Evolutionary conservation across 192 early-diverging fungal species (phyloP).

Genomic region (Martensiomyces pterosporus): DNA sequence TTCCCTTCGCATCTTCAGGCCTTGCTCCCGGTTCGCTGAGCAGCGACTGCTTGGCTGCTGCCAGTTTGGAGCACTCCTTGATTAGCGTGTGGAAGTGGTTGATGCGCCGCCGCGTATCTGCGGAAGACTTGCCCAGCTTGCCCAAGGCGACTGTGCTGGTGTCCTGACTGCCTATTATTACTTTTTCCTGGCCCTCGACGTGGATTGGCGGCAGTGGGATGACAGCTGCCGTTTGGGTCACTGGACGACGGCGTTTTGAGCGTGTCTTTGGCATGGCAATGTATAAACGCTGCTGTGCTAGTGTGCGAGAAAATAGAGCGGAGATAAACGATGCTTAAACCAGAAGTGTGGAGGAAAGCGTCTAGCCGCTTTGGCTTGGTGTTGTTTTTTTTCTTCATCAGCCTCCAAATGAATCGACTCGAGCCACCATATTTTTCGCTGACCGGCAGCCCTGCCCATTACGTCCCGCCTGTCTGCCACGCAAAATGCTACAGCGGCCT

Average conservation of each 20-base stretch:
- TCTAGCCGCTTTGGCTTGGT: too few relatives aligned
- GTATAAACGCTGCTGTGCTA: neutral
- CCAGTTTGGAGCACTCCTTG: slow-evolving; percentile 63
- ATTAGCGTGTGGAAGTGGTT: slow-evolving; percentile 76
- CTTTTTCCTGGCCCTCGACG: slow-evolving; percentile 20
- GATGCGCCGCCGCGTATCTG: slow-evolving; percentile 66
- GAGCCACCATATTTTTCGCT: too few relatives aligned
- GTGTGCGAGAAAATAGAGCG: neutral
- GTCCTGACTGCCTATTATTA: slow-evolving; percentile 8
- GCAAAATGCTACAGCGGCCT: too few relatives aligned
- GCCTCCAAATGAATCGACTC: too few relatives aligned
- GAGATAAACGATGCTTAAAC: neutral
- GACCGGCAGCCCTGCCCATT: too few relatives aligned
- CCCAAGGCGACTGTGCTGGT: slow-evolving; percentile 9
- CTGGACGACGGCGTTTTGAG: slow-evolving; percentile 21
- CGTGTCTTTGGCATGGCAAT: slow-evolving; percentile 31
- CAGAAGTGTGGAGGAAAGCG: too few relatives aligned
- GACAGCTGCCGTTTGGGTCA: slow-evolving; percentile 4
- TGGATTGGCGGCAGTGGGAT: slow-evolving; percentile 35
- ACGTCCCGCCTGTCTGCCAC: too few relatives aligned
- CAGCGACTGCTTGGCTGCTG: slow-evolving; percentile 1
- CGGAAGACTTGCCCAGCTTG: slow-evolving; percentile 56
- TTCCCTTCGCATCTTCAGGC: slow-evolving; percentile 41
- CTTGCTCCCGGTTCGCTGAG: slow-evolving; percentile 10
- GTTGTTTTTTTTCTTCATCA: too few relatives aligned